Base-by-base conservation (phyloP, 768 basidiomycete species). In the Pholiota conissans region DNA sequence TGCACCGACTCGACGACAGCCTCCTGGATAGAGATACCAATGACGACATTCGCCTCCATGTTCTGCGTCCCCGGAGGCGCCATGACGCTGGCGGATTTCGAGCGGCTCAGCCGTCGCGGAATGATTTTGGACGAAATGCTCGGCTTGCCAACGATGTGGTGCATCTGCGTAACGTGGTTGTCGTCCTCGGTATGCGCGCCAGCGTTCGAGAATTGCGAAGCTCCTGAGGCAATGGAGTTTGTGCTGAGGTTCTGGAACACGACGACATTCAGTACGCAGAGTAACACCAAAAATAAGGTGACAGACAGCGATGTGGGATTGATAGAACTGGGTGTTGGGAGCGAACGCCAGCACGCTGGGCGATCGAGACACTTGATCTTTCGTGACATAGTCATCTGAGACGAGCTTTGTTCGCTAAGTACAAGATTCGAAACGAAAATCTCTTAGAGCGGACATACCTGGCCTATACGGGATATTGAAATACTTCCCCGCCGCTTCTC, bases 381-480 rank as follows among this genome's bases (percentile, higher is more conserved):
- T 59, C 64, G 35, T 69, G 61, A 6, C 59, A 30, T 68, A 67
- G 5, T 61, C 63, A 29, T 64, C 56, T 29, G 68, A 65, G 9
- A 66, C 65, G n/a, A 61, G 59, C 62, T 66, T 57, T 24, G 58
- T 22, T 57, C n/a, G 46, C 24, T 37, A n/a, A n/a, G n/a, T 29
- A 58, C 55, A 61, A 18, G 26, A n/a, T 9, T n/a, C 26, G 32
- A 13, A 24, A 32, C 9, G 35, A 22, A 51, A 11, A 13, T 45
- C 10, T 46, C n/a, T 26, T 22, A 34, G 27, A 35, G 14, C 30
- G 18, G 18, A 39, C 74, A 57, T 48, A 86, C 84, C 78, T 85
- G 80, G 26, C 86, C 85, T 61, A 86, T 83, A 16, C 82, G 76
- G 53, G 83, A 83, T 40, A 87, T 76, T 0, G 84, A 85, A 34